These are phyloP conservation scores for Fennellomyces sp. DNA, from an alignment of 371 early-diverging fungal genomes.

Conservation along the genomic window DNA sequence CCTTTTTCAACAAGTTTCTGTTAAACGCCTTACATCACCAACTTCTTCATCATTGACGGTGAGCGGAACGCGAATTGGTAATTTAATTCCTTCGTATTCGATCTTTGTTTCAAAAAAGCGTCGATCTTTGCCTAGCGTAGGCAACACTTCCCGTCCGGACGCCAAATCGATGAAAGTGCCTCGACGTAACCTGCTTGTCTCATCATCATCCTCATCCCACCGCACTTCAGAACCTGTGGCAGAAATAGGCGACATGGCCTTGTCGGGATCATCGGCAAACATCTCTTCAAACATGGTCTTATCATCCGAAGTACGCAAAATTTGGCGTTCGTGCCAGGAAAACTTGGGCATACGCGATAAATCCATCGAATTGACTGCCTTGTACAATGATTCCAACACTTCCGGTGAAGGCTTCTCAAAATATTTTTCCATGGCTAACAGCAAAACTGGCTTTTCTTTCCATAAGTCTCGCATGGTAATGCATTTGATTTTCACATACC, in stretches of 20 bases:
- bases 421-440: constrained; percentile 91
- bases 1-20: neutral
- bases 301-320: constrained; percentile 80
- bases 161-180: constrained; percentile 59
- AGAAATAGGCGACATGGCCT: constrained; percentile 17
- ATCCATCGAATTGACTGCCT: constrained; percentile 87
- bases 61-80: constrained; percentile 87
- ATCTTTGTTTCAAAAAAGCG: constrained; percentile 87
- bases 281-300: constrained; percentile 86
- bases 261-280: constrained; percentile 46
- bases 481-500: constrained; percentile 43
- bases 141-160: constrained; percentile 47
- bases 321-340: constrained; percentile 73
- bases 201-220: constrained; percentile 23
- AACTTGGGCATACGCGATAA: constrained; percentile 80
- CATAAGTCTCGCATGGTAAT: neutral
- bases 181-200: constrained; percentile 30
- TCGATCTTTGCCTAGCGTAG: constrained; percentile 76
- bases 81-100: constrained; percentile 76
- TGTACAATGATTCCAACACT: constrained; percentile 79
- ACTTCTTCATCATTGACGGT: constrained; percentile 89
- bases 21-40: constrained; percentile 83
- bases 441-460: constrained; percentile 83
- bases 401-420: constrained; percentile 76
- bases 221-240: constrained; percentile 16